A percentile compares a stretch with the other conserved stretches of the same genome.
Evolutionary conservation across 306 rosid genomes (phyloP).

Genomic region (Cicer judaicum): DNA sequence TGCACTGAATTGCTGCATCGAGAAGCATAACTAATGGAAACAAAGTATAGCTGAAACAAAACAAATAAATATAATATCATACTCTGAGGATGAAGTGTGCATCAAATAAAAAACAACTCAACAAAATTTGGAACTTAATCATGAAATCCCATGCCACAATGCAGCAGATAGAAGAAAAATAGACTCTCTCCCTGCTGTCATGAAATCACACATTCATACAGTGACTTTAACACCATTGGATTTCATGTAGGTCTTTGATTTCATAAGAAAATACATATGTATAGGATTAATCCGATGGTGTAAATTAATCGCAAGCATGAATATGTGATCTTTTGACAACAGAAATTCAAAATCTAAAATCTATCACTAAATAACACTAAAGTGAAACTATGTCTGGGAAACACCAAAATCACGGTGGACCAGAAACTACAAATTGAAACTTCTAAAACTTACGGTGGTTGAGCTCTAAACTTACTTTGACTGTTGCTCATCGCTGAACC

Average conservation of each 20-base stretch:
- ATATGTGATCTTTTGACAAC: background rate
- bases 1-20: conserved; percentile 76
- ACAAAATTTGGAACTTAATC: background rate
- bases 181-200: background rate
- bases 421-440: background rate
- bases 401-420: background rate
- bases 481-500: background rate
- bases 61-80: background rate
- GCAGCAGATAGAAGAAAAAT: background rate
- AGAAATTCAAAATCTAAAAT: background rate
- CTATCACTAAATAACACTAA: background rate
- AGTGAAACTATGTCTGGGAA: background rate
- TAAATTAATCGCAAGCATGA: background rate
- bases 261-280: background rate
- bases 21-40: conserved; percentile 85
- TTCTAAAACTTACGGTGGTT: no score
- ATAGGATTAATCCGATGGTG: background rate
- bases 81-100: background rate
- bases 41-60: conserved; percentile 67
- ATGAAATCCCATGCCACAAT: background rate
- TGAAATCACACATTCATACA: background rate
- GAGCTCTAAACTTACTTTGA: no score
- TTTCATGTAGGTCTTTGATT: background rate
- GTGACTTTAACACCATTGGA: background rate
- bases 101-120: background rate